phyloP scores from a whole-genome alignment of 108 stramenopile genomes.

The Skeletonema menzelii region DNA sequence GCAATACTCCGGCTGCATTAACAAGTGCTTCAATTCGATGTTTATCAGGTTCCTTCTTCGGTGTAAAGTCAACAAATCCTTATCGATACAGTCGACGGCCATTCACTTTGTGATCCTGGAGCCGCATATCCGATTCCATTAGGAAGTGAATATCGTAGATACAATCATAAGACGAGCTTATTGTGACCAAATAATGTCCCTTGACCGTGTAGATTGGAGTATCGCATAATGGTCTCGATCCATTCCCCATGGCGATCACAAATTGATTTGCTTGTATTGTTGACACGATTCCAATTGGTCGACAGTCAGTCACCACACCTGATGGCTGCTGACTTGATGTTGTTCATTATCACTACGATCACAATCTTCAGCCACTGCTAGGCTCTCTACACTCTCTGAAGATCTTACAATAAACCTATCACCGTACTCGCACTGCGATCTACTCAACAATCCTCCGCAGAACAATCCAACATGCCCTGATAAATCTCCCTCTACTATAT shows the following conservation, averaged over 20 bases:
- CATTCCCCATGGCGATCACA: conserved; percentile 34
- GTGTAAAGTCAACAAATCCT: conserved; percentile 41
- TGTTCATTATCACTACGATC: background rate
- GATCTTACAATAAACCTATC: conserved; percentile 12
- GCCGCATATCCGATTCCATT: conserved; percentile 43
- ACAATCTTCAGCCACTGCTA: conserved; percentile 10
- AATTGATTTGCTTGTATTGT: conserved; percentile 27
- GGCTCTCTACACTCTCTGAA: conserved; percentile 12
- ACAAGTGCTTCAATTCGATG: conserved; percentile 33
- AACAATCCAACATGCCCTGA: conserved; percentile 36
- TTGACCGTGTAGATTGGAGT: conserved; percentile 37
- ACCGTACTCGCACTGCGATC: conserved; percentile 1
- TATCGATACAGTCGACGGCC: conserved; percentile 24
- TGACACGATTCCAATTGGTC: conserved; percentile 9
- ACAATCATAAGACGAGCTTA: conserved; percentile 15
- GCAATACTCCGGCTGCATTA: conserved; percentile 29
- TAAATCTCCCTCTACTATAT: conserved; percentile 7
- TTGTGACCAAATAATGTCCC: conserved; percentile 35
- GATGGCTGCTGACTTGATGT: background rate
- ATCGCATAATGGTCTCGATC: conserved; percentile 31
- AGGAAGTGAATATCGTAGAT: conserved; percentile 27
- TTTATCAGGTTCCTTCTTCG: conserved; percentile 8
- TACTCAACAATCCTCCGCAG: conserved; percentile 10
- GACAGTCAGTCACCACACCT: conserved; percentile 21
- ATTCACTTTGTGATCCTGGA: conserved; percentile 16